Evolutionary conservation across 2,329 filamentous ascomycete species (phyloP).

Genomic region (Monosporascus cannonballus): DNA sequence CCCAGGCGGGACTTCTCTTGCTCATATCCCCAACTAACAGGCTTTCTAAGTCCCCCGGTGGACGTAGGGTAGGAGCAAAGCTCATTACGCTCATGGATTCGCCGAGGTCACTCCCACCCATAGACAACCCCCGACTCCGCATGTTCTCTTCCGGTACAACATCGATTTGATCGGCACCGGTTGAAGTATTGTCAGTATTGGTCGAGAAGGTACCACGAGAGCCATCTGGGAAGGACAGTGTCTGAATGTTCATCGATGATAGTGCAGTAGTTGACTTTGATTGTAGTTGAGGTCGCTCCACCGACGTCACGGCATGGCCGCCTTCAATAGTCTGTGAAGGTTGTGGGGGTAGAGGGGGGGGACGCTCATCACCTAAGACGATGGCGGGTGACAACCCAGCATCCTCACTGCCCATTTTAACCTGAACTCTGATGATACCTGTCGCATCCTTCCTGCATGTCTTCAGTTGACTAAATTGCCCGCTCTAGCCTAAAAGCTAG

Average conservation of each 20-base stretch:
- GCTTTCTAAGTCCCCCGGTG: constrained; percentile 70
- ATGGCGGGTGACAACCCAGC: constrained; percentile 18
- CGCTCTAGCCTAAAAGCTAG: not conserved
- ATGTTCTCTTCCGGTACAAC: constrained; percentile 15
- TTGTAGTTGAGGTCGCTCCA: constrained; percentile 34
- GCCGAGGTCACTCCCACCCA: constrained; percentile 43
- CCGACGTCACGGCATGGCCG: constrained; percentile 12
- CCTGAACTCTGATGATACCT: not conserved
- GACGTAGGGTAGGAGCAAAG: constrained; percentile 56
- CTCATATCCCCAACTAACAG: constrained; percentile 67
- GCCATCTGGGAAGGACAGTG: constrained; percentile 65
- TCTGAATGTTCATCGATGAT: constrained; percentile 74
- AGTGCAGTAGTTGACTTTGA: constrained; percentile 79
- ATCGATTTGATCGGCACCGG: constrained; percentile 25
- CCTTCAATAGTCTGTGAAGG: constrained; percentile 28
- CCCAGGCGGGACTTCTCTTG: constrained; percentile 62
- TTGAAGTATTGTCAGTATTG: constrained; percentile 26
- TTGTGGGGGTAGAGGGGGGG: constrained; percentile 51
- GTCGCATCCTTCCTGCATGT: constrained; percentile 5
- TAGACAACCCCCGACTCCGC: constrained; percentile 15
- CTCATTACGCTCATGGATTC: constrained; percentile 63
- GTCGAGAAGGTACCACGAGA: constrained; percentile 57
- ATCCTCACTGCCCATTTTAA: constrained; percentile 26
- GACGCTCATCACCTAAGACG: constrained; percentile 35
- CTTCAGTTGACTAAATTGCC: too few relatives aligned